Evolutionary conservation across 2,329 filamentous ascomycete genomes (phyloP).

Genomic region (Fusarium euwallaceae): DNA sequence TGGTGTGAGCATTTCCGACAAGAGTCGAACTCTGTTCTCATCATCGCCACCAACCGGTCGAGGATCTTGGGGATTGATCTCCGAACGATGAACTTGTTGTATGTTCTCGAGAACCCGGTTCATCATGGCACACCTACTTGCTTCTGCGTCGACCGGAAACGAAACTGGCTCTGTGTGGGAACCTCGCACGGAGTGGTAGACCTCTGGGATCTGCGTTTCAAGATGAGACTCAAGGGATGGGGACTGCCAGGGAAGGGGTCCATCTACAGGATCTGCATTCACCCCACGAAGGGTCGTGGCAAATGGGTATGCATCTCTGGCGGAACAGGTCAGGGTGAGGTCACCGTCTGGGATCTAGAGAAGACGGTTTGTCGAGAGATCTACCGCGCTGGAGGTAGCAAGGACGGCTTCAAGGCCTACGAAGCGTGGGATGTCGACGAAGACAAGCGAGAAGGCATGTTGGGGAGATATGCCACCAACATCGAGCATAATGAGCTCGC

Average conservation of each 20-base stretch:
- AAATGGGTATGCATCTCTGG: slow-evolving; percentile 91
- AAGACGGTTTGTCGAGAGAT: slow-evolving; percentile 90
- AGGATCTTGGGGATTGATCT: slow-evolving; percentile 88
- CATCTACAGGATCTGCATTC: slow-evolving; percentile 83
- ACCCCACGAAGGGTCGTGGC: slow-evolving; percentile 82
- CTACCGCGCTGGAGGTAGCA: slow-evolving; percentile 77
- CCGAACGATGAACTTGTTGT: slow-evolving; percentile 86
- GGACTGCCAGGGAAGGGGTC: slow-evolving; percentile 84
- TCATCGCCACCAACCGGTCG: slow-evolving; percentile 89
- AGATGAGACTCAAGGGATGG: slow-evolving; percentile 88
- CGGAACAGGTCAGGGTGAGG: slow-evolving; percentile 86
- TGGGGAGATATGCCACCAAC: slow-evolving; percentile 84
- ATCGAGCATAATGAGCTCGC: slow-evolving; percentile 72
- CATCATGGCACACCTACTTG: slow-evolving; percentile 93
- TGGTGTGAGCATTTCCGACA: slow-evolving; percentile 94
- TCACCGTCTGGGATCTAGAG: slow-evolving; percentile 96
- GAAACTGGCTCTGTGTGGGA: slow-evolving; percentile 91
- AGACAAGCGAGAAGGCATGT: slow-evolving; percentile 87
- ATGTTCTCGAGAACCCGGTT: slow-evolving; percentile 85
- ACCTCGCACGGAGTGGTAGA: slow-evolving; percentile 94
- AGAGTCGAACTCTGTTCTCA: slow-evolving; percentile 83
- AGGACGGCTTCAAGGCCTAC: slow-evolving; percentile 75
- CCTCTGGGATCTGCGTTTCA: slow-evolving; percentile 97
- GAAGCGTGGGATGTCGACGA: slow-evolving; percentile 92
- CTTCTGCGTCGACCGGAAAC: slow-evolving; percentile 87